Base-by-base conservation (phyloP, 176 grass and related monocot genomes). In the Poa pratensis region DNA sequence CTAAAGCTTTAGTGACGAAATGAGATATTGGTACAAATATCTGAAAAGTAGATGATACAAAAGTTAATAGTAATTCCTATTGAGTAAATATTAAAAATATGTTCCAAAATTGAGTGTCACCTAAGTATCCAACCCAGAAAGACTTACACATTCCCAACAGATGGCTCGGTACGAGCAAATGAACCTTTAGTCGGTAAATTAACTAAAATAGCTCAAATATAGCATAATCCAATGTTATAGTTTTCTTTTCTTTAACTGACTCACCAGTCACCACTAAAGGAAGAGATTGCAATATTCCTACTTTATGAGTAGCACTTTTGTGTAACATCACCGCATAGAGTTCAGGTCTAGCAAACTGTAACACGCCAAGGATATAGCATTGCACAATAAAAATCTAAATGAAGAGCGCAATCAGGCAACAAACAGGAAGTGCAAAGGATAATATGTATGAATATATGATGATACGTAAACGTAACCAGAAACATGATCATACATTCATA, bases 51-150 rank as follows among this genome's bases (percentile, higher is more conserved):
- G 45, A 51, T 51, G 15, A 17, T 3, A 4, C 14, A 51, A 9
- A 45, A 27, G 23, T 15, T 48, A 73, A 6, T 9, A 66, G 28
- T 35, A 73, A 42, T 24, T 73, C 23, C n/a, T 51, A 51, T 4
- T 15, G 71, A 28, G 43, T 28, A 48, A 28, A 26, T 51, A 27
- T 51, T 27, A 74, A 18, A 46, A 51, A 30, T 51, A 23, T 51
- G 24, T 28, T 30, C 7, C 22, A 17, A 28, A 74, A 61, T 45
- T 27, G 22, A 50, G 37, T 46, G 51, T 5, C 17, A 59, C 53
- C 26, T 80, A 73, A 49, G 69, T 49, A 46, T 73, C 69, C 24
- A 86, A 9, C 66, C 71, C 9, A 77, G 28, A 80, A 57, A 61
- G 78, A 22, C 6, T 16, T 23, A 15, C 8, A 65, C 28, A 37